These are phyloP conservation scores for Ophiocordyceps robertsii DNA, from an alignment of 2,329 filamentous ascomycete species.

Conservation along the genomic window DNA sequence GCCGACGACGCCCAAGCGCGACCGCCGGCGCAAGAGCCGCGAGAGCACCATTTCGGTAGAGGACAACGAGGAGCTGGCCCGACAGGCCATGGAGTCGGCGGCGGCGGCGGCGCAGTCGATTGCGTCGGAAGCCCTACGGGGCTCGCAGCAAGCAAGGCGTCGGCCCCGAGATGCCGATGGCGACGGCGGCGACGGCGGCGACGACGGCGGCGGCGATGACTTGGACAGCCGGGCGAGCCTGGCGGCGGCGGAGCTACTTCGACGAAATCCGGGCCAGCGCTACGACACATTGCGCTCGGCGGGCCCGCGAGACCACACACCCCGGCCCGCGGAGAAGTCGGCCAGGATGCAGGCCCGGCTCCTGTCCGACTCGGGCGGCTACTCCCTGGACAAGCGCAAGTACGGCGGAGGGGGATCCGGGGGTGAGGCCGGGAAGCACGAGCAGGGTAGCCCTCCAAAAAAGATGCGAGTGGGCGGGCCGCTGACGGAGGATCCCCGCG, in stretches of 20 bases:
- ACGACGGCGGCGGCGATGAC: conserved; percentile 28
- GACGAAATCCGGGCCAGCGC: conserved; percentile 40
- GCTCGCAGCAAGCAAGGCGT: conserved; percentile 12
- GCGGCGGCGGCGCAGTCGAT: conserved; percentile 32
- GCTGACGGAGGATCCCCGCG: conserved; percentile 21
- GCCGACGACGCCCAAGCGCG: conserved; percentile 25
- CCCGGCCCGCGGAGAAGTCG: conserved; percentile 27
- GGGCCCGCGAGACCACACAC: conserved; percentile 29
- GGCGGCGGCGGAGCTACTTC: conserved; percentile 61
- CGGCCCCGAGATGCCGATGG: conserved; percentile 6
- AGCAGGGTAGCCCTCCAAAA: conserved; percentile 34
- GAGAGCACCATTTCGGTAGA: conserved; percentile 75
- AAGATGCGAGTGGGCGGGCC: conserved; percentile 31
- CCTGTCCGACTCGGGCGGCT: conserved; percentile 29
- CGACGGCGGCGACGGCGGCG: conserved; percentile 12
- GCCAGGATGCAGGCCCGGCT: conserved; percentile 38
- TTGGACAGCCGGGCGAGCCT: conserved; percentile 67
- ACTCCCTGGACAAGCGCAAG: conserved; percentile 37
- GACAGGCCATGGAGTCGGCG: conserved; percentile 39
- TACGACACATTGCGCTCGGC: conserved; percentile 34
- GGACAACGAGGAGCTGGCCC: conserved; percentile 43
- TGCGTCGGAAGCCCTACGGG: conserved; percentile 11
- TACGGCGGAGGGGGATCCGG: conserved; percentile 20
- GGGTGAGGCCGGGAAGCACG: conserved; percentile 20
- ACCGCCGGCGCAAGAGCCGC: conserved; percentile 52